Conservation (phyloP, 208 protist species). For the Leishmania tarentolae region DNA sequence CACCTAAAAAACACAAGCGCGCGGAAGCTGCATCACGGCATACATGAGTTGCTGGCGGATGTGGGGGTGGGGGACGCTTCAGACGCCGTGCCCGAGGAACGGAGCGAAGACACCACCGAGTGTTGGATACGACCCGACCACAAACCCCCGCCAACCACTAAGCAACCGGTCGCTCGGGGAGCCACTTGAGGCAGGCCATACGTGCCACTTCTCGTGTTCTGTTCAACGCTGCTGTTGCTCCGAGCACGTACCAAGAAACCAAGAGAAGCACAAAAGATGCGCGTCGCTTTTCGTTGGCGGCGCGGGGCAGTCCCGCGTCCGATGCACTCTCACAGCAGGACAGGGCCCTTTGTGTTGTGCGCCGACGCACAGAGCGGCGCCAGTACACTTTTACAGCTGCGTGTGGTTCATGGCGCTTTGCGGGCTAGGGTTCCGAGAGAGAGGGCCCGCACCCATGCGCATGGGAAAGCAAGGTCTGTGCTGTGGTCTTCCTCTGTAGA, state of each 20-base stretch:
- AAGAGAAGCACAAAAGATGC: background rate
- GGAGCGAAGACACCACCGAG: background rate
- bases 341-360: background rate
- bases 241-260: too few relatives aligned
- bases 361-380: background rate
- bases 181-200: background rate
- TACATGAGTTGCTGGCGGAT: background rate
- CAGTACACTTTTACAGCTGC: background rate
- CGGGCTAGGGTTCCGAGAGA: background rate
- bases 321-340: background rate
- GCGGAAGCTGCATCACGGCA: background rate
- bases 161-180: background rate
- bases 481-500: background rate
- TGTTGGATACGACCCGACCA: background rate
- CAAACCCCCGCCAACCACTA: background rate
- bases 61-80: too few relatives aligned
- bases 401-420: background rate
- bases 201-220: background rate
- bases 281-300: background rate
- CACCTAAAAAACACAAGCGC: background rate
- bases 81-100: too few relatives aligned
- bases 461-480: background rate
- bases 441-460: background rate
- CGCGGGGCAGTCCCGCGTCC: background rate
- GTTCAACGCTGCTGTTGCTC: too few relatives aligned